Evolutionary conservation across 441 rosid genomes (phyloP).

Genomic region (Bocquillonia castaneifolia): DNA sequence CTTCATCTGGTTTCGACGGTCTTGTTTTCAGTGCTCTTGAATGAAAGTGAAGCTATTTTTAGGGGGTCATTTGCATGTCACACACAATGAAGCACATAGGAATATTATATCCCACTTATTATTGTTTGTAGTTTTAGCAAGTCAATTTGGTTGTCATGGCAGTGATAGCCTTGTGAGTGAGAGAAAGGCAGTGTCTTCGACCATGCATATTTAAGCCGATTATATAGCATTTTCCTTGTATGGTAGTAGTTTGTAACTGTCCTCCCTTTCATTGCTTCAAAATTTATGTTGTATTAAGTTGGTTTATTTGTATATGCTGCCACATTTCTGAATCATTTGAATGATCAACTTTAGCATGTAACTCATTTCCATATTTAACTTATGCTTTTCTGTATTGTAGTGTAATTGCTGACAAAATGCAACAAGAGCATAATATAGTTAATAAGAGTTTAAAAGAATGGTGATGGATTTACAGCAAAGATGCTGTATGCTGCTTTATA

Average conservation of each 20-base stretch:
- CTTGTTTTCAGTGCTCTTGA: neutral
- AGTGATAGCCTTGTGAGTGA: neutral
- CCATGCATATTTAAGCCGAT: neutral
- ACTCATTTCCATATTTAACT: neutral
- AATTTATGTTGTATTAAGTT: neutral
- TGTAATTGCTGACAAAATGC: slow-evolving; percentile 1
- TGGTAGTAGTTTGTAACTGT: no score
- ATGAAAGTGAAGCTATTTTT: neutral
- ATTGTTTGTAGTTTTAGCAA: neutral
- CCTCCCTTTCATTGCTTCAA: neutral
- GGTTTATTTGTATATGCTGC: neutral
- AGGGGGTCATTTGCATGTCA: neutral
- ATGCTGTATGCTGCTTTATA: neutral
- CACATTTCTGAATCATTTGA: neutral
- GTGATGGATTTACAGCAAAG: neutral
- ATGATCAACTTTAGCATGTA: no score
- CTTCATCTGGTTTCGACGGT: neutral
- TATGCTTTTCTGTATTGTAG: neutral
- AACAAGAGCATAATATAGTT: neutral
- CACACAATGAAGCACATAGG: neutral
- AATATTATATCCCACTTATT: neutral
- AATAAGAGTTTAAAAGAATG: neutral
- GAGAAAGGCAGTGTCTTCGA: neutral
- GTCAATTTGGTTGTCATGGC: neutral
- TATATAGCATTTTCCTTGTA: neutral